Evolutionary conservation across 352 stramenopile genomes (phyloP).

Genomic region (Pythium insidiosum): DNA sequence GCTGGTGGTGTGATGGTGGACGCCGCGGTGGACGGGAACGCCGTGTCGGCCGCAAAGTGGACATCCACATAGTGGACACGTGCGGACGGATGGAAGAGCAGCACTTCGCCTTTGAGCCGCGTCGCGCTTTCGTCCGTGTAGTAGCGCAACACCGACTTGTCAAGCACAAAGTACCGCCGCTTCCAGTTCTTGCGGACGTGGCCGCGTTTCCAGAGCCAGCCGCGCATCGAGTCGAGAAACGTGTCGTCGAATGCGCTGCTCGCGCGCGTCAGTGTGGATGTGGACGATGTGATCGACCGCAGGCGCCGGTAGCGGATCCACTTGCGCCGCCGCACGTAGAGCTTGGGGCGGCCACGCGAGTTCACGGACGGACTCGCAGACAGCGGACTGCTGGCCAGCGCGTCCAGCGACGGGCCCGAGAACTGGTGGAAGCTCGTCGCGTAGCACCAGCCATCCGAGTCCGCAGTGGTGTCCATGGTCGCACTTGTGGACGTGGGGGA

Average conservation of each 20-base stretch:
- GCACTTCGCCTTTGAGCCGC: constrained; percentile 63
- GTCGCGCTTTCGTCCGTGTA: constrained; percentile 42
- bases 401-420: background rate
- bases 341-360: constrained; percentile 24
- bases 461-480: background rate
- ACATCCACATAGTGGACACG: constrained; percentile 66
- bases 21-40: too few species aligned
- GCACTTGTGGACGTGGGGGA: background rate
- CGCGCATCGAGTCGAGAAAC: constrained; percentile 63
- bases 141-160: constrained; percentile 59
- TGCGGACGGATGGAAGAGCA: constrained; percentile 66
- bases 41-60: constrained; percentile 32
- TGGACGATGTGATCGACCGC: background rate
- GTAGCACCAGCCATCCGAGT: constrained; percentile 61
- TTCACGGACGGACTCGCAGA: constrained; percentile 9
- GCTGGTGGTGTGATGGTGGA: too few species aligned
- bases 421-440: constrained; percentile 58
- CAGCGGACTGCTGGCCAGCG: background rate
- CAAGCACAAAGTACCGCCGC: constrained; percentile 60
- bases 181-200: constrained; percentile 81
- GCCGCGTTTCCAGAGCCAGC: constrained; percentile 58
- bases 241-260: constrained; percentile 58
- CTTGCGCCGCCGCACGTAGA: constrained; percentile 50
- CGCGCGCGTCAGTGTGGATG: background rate
- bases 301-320: constrained; percentile 55